Evolutionary conservation across 495 filamentous ascomycete genomes (phyloP).

Genomic region (Darksidea phi): DNA sequence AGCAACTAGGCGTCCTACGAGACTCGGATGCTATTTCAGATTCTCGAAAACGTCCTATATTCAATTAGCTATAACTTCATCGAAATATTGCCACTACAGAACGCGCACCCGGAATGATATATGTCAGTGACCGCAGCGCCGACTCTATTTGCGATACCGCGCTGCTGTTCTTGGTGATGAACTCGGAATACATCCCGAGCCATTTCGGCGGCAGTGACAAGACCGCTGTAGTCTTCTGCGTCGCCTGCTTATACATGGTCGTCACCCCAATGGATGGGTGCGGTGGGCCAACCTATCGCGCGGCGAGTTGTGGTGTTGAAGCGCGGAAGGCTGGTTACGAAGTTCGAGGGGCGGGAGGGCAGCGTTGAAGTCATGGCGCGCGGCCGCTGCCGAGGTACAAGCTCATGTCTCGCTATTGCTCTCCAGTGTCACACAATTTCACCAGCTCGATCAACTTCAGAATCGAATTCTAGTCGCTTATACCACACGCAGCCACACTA

Average conservation of each 20-base stretch:
- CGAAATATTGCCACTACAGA: neutral
- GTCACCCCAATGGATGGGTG: slow-evolving; percentile 19
- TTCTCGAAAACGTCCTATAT: slow-evolving; percentile 81
- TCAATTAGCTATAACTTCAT: slow-evolving; percentile 18
- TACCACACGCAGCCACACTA: too few relatives aligned
- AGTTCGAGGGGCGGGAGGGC: slow-evolving; percentile 3
- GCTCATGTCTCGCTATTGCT: too few relatives aligned
- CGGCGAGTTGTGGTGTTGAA: slow-evolving; percentile 4
- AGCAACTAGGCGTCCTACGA: slow-evolving; percentile 45
- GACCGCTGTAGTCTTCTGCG: slow-evolving; percentile 30
- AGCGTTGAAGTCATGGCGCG: slow-evolving; percentile 32
- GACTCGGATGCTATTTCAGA: slow-evolving; percentile 93
- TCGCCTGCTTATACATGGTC: slow-evolving; percentile 36
- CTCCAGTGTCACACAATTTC: too few relatives aligned
- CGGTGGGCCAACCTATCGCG: slow-evolving; percentile 9
- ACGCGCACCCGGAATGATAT: slow-evolving; percentile 83
- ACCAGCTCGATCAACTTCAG: too few relatives aligned
- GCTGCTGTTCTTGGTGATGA: slow-evolving; percentile 89
- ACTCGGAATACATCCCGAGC: slow-evolving; percentile 79
- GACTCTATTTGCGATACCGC: slow-evolving; percentile 93
- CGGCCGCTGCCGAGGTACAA: slow-evolving; percentile 32
- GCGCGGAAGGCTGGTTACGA: slow-evolving; percentile 20
- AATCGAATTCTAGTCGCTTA: neutral
- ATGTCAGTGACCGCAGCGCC: slow-evolving; percentile 83
- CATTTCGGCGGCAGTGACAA: slow-evolving; percentile 65